Percentiles rank a stretch among this genome's conserved stretches.
These are phyloP conservation scores for Coemansia brasiliensis DNA, from an alignment of 192 early-diverging fungal species.

Conservation along the genomic window DNA sequence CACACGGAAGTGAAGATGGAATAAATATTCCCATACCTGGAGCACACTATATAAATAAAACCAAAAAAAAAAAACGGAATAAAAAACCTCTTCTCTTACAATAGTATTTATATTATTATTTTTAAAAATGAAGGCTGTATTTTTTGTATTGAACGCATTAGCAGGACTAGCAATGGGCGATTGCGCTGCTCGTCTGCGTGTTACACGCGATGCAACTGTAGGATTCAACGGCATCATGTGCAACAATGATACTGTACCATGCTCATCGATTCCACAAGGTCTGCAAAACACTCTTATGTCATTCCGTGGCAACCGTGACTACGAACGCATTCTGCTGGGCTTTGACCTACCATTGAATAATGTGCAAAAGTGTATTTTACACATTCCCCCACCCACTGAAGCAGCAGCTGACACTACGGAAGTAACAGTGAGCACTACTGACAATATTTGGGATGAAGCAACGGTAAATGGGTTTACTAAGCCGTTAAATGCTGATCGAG, in stretches of 20 bases:
- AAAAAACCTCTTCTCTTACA: background rate
- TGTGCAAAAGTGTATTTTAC: conserved; percentile 24
- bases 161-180: conserved; percentile 11
- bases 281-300: conserved; percentile 18
- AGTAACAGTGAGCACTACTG: conserved; percentile 32
- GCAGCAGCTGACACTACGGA: conserved; percentile 7
- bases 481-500: conserved; percentile 13
- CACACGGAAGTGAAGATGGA: background rate
- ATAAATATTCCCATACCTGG: background rate
- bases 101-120: background rate
- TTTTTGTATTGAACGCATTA: background rate
- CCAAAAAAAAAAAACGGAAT: background rate
- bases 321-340: conserved; percentile 39
- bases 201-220: conserved; percentile 28
- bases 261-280: conserved; percentile 27
- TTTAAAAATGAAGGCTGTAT: conserved; percentile 2
- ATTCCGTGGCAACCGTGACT: conserved; percentile 54
- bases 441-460: conserved; percentile 44
- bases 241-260: conserved; percentile 28
- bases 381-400: conserved; percentile 24
- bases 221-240: conserved; percentile 40
- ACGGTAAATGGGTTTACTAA: conserved; percentile 41
- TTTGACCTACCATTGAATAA: conserved; percentile 37
- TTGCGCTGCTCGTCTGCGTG: conserved; percentile 12
- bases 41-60: background rate